Evolutionary conservation across 169 alveolate genomes (phyloP).

Genomic region (Amoebophrya sp.): DNA sequence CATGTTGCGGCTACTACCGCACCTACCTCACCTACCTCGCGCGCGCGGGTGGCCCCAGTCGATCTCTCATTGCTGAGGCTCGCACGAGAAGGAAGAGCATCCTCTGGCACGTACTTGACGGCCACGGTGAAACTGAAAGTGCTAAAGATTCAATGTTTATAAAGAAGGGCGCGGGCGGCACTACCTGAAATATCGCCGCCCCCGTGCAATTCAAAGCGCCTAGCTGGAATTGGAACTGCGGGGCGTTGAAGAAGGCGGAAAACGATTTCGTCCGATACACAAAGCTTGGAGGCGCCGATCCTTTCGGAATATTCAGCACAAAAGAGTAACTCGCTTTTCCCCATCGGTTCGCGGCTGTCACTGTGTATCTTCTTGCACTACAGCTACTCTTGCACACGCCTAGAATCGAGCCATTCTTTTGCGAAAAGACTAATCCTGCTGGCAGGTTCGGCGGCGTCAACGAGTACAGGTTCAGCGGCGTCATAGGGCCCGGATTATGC

Average conservation of each 20-base stretch:
- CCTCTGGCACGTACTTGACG: no score
- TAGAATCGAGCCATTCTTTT: neutral
- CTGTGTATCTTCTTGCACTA: neutral
- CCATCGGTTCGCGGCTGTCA: neutral
- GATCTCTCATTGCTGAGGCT: no score
- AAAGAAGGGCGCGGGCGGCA: no score
- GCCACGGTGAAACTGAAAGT: no score
- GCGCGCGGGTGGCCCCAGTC: no score
- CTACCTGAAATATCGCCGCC: neutral
- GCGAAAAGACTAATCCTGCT: neutral
- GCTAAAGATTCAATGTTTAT: no score
- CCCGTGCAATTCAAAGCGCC: neutral
- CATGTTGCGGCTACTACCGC: no score
- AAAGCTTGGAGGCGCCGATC: neutral
- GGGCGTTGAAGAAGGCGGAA: conserved; percentile 7
- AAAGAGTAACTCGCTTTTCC: neutral
- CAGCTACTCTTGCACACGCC: neutral
- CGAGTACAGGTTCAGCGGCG: neutral
- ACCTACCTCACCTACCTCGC: no score
- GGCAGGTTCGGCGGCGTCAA: neutral
- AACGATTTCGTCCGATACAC: neutral
- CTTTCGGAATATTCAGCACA: neutral
- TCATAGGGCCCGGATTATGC: no score
- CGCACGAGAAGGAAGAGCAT: no score
- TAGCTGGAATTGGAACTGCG: neutral